phyloP scores from a whole-genome alignment of 768 basidiomycete species.

The Cystofilobasidium capitatum region DNA sequence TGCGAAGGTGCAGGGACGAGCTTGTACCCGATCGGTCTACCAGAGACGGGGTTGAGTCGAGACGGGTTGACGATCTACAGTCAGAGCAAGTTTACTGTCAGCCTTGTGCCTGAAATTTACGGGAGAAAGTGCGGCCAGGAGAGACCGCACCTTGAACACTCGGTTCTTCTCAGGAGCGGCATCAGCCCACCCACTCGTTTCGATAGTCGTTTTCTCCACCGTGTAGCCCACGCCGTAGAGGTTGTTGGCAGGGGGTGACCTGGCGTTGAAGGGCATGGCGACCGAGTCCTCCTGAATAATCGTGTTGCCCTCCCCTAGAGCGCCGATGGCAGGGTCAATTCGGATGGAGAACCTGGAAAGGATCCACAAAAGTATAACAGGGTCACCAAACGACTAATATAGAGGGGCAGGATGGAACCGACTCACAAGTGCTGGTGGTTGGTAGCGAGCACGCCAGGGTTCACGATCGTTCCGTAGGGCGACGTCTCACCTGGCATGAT shows the following conservation, averaged over 20 bases:
- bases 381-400: neutral
- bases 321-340: slow-evolving; percentile 27
- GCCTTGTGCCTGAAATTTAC: neutral
- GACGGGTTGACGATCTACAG: slow-evolving; percentile 30
- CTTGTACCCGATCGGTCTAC: slow-evolving; percentile 34
- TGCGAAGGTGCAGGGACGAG: slow-evolving; percentile 33
- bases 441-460: slow-evolving; percentile 27
- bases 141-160: slow-evolving; percentile 28
- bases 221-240: slow-evolving; percentile 29
- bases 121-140: neutral
- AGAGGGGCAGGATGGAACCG: neutral
- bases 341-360: slow-evolving; percentile 15
- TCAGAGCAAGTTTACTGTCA: neutral
- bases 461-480: slow-evolving; percentile 33
- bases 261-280: slow-evolving; percentile 25
- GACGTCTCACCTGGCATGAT: slow-evolving; percentile 33
- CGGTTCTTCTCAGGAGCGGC: slow-evolving; percentile 31
- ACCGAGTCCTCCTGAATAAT: slow-evolving; percentile 35
- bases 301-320: slow-evolving; percentile 2
- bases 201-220: slow-evolving; percentile 30
- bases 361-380: neutral
- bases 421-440: slow-evolving; percentile 14
- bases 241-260: slow-evolving; percentile 9
- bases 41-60: slow-evolving; percentile 31
- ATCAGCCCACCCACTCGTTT: slow-evolving; percentile 31